These are phyloP conservation scores for Pyrus betulifolia DNA, from an alignment of 306 rosid species.

Conservation along the genomic window DNA sequence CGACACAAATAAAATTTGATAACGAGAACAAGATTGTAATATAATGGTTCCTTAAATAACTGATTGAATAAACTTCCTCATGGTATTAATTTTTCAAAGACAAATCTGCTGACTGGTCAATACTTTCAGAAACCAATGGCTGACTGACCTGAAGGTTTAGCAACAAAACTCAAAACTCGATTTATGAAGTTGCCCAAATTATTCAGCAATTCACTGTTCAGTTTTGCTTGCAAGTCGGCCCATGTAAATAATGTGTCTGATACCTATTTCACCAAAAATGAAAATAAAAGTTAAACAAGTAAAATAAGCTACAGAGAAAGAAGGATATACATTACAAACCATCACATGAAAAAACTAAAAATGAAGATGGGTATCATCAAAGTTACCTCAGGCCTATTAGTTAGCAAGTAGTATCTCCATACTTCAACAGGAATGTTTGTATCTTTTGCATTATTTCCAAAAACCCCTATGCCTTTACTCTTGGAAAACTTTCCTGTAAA, in stretches of 20 bases:
- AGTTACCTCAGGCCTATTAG: slow-evolving; percentile 92
- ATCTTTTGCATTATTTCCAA: slow-evolving; percentile 94
- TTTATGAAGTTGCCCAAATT: slow-evolving; percentile 91
- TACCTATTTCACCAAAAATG: slow-evolving; percentile 37
- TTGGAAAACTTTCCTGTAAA: slow-evolving; percentile 87
- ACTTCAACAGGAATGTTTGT: slow-evolving; percentile 90
- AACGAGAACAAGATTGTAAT: background rate
- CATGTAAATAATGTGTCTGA: slow-evolving; percentile 90
- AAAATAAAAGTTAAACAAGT: background rate
- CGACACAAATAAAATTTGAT: background rate
- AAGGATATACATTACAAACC: background rate
- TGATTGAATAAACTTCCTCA: background rate
- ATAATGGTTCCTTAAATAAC: background rate
- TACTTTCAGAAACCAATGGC: background rate
- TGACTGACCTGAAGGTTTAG: slow-evolving; percentile 90
- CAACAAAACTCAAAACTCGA: slow-evolving; percentile 87
- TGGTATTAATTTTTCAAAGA: background rate
- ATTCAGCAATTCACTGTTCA: slow-evolving; percentile 77
- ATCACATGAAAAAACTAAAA: background rate
- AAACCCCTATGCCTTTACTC: slow-evolving; percentile 89
- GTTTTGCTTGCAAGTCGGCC: slow-evolving; percentile 90
- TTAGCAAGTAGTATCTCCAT: slow-evolving; percentile 95
- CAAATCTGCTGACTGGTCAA: background rate
- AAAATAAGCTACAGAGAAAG: background rate
- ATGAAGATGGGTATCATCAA: background rate